phyloP scores from a whole-genome alignment of 23 red algal species.

The Agarophyton chilense region DNA sequence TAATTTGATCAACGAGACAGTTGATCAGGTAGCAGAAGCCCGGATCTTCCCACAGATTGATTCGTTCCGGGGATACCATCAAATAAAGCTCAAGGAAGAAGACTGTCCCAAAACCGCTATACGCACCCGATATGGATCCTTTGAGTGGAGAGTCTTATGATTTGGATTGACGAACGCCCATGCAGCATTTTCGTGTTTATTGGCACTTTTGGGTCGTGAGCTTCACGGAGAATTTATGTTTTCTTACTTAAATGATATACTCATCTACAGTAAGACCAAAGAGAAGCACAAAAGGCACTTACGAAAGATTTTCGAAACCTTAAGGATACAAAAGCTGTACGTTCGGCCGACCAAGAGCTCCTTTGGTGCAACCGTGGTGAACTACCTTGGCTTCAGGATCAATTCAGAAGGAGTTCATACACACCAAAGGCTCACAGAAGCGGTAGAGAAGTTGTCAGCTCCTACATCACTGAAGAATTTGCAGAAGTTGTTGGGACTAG shows the following conservation, averaged over 20 bases:
- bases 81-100: constrained; percentile 26
- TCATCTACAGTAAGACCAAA: constrained; percentile 38
- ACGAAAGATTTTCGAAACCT: constrained; percentile 15
- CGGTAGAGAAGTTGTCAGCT: constrained; percentile 9
- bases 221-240: constrained; percentile 30
- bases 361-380: constrained; percentile 30
- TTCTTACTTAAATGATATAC: constrained; percentile 39
- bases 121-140: constrained; percentile 38
- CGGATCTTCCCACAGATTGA: constrained; percentile 45
- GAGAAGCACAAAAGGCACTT: constrained; percentile 44
- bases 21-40: constrained; percentile 53
- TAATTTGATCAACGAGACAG: constrained; percentile 32
- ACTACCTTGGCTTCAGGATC: constrained; percentile 36
- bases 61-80: constrained; percentile 33
- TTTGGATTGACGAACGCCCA: constrained; percentile 46
- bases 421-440: not conserved
- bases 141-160: constrained; percentile 38
- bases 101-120: constrained; percentile 13
- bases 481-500: constrained; percentile 49
- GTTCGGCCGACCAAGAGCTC: constrained; percentile 13
- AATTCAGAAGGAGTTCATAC: constrained; percentile 15
- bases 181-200: constrained; percentile 28
- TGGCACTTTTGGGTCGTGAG: not conserved
- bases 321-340: constrained; percentile 24
- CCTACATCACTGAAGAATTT: constrained; percentile 36